Conservation (phyloP, 2,329 filamentous ascomycete genomes). For the Rosellinia necatrix region DNA sequence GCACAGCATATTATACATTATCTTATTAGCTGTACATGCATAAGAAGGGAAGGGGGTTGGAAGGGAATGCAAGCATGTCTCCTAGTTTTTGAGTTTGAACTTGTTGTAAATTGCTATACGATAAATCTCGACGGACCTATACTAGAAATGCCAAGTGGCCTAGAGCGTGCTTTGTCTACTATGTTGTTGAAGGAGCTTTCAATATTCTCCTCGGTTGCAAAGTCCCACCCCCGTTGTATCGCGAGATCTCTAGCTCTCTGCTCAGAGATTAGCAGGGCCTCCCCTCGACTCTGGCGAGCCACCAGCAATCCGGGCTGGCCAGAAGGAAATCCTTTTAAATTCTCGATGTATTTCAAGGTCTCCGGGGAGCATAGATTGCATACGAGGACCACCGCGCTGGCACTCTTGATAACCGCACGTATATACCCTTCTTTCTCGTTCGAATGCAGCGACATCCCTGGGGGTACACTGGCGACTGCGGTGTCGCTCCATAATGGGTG, state of each 20-base stretch:
- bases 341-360: slow-evolving; percentile 3
- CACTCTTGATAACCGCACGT: background rate
- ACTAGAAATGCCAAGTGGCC: too few species aligned
- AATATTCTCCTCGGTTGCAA: background rate
- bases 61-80: too few species aligned
- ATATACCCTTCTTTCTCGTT: background rate
- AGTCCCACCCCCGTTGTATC: background rate
- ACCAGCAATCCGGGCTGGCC: slow-evolving; percentile 9
- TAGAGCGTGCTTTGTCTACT: too few species aligned
- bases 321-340: background rate
- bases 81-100: too few species aligned
- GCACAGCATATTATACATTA: too few species aligned
- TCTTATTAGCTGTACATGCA: too few species aligned
- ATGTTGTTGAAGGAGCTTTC: slow-evolving; percentile 1
- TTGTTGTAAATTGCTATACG: too few species aligned
- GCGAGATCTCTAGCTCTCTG: background rate
- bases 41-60: too few species aligned
- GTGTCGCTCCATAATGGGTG: slow-evolving; percentile 1
- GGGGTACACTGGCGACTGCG: slow-evolving; percentile 3
- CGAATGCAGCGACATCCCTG: background rate
- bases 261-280: background rate
- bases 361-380: background rate
- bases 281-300: background rate
- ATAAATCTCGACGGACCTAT: too few species aligned
- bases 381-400: background rate